Evolutionary conservation across 805 yeast genomes (phyloP), one percentile per base, ranked within the genome.

Genomic region (Metschnikowia corniflorae): DNA sequence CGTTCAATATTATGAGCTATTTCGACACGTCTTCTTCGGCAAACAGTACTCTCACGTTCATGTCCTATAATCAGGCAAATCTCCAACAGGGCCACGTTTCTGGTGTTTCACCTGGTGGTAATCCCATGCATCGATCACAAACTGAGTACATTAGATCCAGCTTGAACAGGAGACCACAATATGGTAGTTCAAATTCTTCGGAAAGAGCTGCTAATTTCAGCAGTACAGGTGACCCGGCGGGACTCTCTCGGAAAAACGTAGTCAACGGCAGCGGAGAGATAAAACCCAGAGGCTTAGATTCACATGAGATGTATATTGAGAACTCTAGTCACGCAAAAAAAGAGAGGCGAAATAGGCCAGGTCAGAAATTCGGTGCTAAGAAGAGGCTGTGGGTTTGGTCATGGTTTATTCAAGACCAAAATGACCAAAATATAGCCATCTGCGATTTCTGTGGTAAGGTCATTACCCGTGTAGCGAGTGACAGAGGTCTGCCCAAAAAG

Each of bases 351-450:
- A 73, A 72, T 49, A 61, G 73, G 35, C 78, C 78, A 1, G 79
- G 79, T 6, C 77, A 71, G 45, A 71, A 68, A 46, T 74, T 73
- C 42, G 82, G 82, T 13, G 82, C 82, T 13, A 75, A 74, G 49
- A 76, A 76, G 64, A 71, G 68, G 46, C 73, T 78, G 21, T 77
- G 81, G 81, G 80, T 76, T 10, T 77, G 82, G 82, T 56, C 68
- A 15, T 77, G 82, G 81, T 77, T 76, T 48, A 63, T 63, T 10
- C 81, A 77, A 47, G 79, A 75, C 49, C 50, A 53, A 13, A 44
- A 44, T 14, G 73, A 77, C 45, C 64, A 71, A 33, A 73, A 74
- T 37, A 43, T 69, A 14, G 80, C 81, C 2, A 70, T 70, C 3
- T 77, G 82, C 54, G 78, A 75, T 42, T 63, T 55, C 41, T 77